Evolutionary conservation across 129 eudicot genomes (phyloP).

Genomic region (Ambrosia trifida): DNA sequence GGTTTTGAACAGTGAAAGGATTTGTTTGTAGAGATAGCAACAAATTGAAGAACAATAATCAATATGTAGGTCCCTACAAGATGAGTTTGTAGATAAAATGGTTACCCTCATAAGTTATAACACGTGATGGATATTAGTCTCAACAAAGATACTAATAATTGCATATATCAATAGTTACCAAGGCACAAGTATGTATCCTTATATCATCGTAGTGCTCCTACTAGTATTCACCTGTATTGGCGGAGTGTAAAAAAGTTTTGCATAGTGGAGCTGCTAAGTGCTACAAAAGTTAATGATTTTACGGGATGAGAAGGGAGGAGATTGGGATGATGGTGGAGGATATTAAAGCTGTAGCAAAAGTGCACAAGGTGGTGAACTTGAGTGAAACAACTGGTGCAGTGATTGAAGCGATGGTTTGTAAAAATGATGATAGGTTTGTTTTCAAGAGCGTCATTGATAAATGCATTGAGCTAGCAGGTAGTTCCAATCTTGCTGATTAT

Average conservation of each 20-base stretch:
- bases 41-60: too few relatives aligned
- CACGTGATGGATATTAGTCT: neutral
- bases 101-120: too few relatives aligned
- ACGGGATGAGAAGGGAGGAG: conserved; percentile 13
- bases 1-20: too few relatives aligned
- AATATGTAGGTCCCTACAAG: too few relatives aligned
- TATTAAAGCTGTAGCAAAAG: too few relatives aligned
- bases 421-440: neutral
- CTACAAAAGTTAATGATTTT: neutral
- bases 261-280: neutral
- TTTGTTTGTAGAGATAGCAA: too few relatives aligned
- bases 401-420: conserved; percentile 13
- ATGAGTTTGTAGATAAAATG: too few relatives aligned
- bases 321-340: conserved; percentile 3
- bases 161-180: neutral
- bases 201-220: neutral
- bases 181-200: neutral
- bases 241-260: conserved; percentile 3
- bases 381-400: neutral
- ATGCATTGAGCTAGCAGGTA: neutral
- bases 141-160: neutral
- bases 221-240: neutral
- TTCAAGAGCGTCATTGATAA: neutral
- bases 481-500: neutral
- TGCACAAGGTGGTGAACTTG: conserved; percentile 4